Evolutionary conservation across 2,329 filamentous ascomycete species (phyloP).

Genomic region (Cordyceps cateniannulata): DNA sequence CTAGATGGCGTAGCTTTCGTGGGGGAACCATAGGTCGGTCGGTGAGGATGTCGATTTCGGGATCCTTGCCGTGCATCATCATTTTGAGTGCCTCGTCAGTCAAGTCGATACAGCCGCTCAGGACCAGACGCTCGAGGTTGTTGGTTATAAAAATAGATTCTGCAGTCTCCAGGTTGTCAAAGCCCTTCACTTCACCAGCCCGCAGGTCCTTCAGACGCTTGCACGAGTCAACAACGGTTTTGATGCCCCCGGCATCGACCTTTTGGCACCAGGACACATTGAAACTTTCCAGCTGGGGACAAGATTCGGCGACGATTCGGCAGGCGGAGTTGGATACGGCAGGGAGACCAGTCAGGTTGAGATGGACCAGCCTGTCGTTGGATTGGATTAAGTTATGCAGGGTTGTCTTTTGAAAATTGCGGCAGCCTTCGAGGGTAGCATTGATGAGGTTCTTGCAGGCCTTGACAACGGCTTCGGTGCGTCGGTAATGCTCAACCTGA

Average conservation of each 20-base stretch:
- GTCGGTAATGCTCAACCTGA: slow-evolving; percentile 78
- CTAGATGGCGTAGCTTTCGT: slow-evolving; percentile 74
- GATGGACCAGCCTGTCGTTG: slow-evolving; percentile 71
- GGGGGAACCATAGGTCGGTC: slow-evolving; percentile 68
- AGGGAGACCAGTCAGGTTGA: slow-evolving; percentile 78
- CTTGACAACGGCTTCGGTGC: slow-evolving; percentile 69
- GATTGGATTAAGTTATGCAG: slow-evolving; percentile 68
- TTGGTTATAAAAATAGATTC: slow-evolving; percentile 72
- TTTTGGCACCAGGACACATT: slow-evolving; percentile 93
- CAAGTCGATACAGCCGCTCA: slow-evolving; percentile 74
- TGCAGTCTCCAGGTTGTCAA: slow-evolving; percentile 68
- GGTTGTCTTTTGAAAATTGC: slow-evolving; percentile 71
- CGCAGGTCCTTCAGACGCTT: slow-evolving; percentile 69
- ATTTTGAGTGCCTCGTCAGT: slow-evolving; percentile 66
- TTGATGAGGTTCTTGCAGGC: slow-evolving; percentile 82
- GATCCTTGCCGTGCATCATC: slow-evolving; percentile 69
- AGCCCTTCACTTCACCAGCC: slow-evolving; percentile 74
- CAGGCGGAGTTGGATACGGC: slow-evolving; percentile 79
- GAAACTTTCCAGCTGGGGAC: slow-evolving; percentile 72
- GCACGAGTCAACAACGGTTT: slow-evolving; percentile 66
- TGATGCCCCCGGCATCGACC: slow-evolving; percentile 71
- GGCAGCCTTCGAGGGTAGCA: slow-evolving; percentile 82
- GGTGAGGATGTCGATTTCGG: slow-evolving; percentile 75
- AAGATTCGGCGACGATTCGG: slow-evolving; percentile 77
- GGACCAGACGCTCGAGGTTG: slow-evolving; percentile 70